Percentiles rank a stretch among this genome's conserved stretches.
Evolutionary conservation across 2,329 filamentous ascomycete species (phyloP).

Genomic region (Ilyonectria destructans): DNA sequence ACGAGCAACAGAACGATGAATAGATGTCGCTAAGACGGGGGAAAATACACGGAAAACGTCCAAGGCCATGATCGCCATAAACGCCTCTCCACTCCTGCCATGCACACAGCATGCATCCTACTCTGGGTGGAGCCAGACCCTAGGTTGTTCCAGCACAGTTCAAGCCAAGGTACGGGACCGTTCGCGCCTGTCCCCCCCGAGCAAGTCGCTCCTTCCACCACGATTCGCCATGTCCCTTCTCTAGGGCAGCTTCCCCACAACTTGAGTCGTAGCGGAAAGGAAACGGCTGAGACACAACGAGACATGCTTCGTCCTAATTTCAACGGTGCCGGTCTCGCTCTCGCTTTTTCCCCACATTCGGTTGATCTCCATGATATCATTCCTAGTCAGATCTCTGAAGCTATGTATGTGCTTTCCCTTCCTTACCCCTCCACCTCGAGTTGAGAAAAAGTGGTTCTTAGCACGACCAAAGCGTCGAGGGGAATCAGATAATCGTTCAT

Average conservation of each 20-base stretch:
- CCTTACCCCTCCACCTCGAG: neutral
- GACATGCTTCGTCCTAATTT: slow-evolving; percentile 11
- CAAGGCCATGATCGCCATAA: slow-evolving; percentile 9
- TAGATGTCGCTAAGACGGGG: neutral
- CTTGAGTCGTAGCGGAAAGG: slow-evolving; percentile 12
- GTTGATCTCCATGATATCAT: slow-evolving; percentile 2
- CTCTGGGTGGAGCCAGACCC: slow-evolving; percentile 26
- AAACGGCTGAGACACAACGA: slow-evolving; percentile 27
- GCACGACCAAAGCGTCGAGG: neutral
- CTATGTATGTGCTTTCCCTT: neutral
- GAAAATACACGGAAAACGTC: slow-evolving; percentile 3
- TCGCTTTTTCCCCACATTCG: slow-evolving; percentile 14
- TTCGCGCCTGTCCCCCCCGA: slow-evolving; percentile 24
- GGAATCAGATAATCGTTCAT: slow-evolving; percentile 2
- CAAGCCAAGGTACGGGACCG: slow-evolving; percentile 25
- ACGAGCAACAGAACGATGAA: neutral
- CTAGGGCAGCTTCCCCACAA: slow-evolving; percentile 23
- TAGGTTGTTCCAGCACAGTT: slow-evolving; percentile 21
- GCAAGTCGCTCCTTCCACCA: slow-evolving; percentile 21
- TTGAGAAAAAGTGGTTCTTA: neutral
- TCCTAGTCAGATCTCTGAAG: neutral
- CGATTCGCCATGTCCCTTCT: slow-evolving; percentile 15
- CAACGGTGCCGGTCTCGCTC: slow-evolving; percentile 34
- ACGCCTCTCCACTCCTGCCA: slow-evolving; percentile 29
- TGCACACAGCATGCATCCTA: slow-evolving; percentile 30